These are phyloP conservation scores for Anastatica hierochuntica DNA, from an alignment of 345 rosid species.

Conservation along the genomic window DNA sequence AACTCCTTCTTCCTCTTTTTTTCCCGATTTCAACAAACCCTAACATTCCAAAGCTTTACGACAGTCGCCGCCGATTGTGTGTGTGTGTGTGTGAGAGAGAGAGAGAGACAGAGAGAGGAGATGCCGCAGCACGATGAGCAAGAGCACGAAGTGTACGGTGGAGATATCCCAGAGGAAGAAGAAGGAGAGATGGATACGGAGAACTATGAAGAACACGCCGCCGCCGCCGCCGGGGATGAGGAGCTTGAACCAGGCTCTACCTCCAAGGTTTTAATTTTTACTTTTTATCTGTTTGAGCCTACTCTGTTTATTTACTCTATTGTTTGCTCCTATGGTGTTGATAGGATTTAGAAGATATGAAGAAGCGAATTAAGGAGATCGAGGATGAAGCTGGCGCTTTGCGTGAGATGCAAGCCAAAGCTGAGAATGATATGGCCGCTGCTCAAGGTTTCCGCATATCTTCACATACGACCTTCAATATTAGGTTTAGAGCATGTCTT, in stretches of 20 bases:
- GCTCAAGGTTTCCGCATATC: constrained; percentile 50
- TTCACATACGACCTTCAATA: not conserved
- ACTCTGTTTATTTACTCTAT: not conserved
- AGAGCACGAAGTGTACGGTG: constrained; percentile 84
- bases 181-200: constrained; percentile 65
- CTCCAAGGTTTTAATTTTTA: constrained; percentile 74
- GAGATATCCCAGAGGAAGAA: constrained; percentile 70
- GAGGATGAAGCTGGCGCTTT: constrained; percentile 98
- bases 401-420: constrained; percentile 99
- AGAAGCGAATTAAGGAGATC: constrained; percentile 86
- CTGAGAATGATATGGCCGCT: constrained; percentile 98
- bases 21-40: constrained; percentile 19
- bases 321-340: not conserved
- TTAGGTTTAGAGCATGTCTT: not conserved
- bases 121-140: constrained; percentile 63
- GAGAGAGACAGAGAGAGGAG: not conserved
- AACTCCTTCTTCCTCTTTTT: not conserved
- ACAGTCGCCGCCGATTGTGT: too few species aligned
- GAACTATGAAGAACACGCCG: constrained; percentile 44
- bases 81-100: too few species aligned
- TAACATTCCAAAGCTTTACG: constrained; percentile 17
- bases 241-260: constrained; percentile 43
- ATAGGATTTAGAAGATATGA: constrained; percentile 98
- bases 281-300: not conserved
- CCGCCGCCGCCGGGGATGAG: constrained; percentile 33